These are phyloP conservation scores for Fusarium azukiicola DNA, from an alignment of 2,329 filamentous ascomycete genomes.

Conservation along the genomic window DNA sequence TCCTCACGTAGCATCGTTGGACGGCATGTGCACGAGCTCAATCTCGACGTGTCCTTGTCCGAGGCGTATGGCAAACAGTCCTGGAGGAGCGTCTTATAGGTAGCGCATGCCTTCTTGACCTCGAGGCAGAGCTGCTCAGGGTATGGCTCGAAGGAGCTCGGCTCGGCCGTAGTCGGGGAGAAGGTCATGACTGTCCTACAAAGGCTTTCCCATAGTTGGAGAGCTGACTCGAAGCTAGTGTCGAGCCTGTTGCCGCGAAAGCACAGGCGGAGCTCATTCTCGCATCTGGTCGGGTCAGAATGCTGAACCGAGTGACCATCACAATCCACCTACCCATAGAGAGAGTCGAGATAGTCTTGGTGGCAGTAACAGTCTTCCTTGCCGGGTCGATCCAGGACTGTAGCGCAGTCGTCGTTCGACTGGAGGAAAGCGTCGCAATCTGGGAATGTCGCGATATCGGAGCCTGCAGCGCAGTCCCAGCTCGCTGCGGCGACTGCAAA, in stretches of 20 bases:
- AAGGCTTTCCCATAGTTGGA: background rate
- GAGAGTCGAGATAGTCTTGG: background rate
- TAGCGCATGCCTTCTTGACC: background rate
- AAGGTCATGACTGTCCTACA: background rate
- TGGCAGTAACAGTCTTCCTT: constrained; percentile 12
- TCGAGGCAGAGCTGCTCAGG: background rate
- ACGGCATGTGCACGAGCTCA: background rate
- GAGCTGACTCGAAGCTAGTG: background rate
- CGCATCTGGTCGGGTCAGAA: background rate
- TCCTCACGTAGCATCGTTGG: background rate
- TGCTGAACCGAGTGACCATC: background rate
- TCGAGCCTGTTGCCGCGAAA: background rate
- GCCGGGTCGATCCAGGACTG: background rate
- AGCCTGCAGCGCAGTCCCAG: background rate
- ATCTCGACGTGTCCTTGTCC: background rate
- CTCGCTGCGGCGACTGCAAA: too few species aligned
- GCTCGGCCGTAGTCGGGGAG: background rate
- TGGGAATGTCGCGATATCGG: background rate
- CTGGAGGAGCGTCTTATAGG: background rate
- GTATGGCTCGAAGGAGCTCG: background rate
- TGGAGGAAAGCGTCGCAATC: background rate
- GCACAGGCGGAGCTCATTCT: constrained; percentile 10
- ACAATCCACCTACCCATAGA: background rate
- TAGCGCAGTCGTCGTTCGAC: background rate
- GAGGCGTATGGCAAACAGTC: background rate